Conservation (phyloP, 2,329 filamentous ascomycete species). For the Arthrobotrys megalospora region DNA sequence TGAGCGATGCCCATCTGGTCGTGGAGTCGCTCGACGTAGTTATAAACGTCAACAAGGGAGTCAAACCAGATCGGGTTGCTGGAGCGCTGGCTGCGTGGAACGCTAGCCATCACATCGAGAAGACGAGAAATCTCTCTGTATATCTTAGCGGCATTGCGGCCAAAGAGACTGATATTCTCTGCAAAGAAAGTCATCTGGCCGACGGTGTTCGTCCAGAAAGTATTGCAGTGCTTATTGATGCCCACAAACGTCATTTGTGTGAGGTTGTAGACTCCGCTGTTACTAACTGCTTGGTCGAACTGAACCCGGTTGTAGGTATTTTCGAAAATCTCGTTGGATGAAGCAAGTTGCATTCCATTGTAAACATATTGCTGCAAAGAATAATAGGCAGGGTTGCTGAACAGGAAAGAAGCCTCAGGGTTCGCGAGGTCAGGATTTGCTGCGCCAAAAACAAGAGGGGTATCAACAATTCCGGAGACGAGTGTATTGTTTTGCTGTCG, state of each 20-base stretch:
- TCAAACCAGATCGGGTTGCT: conserved; percentile 35
- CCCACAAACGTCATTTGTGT: conserved; percentile 43
- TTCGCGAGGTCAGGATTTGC: conserved; percentile 40
- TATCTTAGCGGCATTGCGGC: conserved; percentile 34
- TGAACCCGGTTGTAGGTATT: conserved; percentile 45
- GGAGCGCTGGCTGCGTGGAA: conserved; percentile 27
- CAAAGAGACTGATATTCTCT: conserved; percentile 54
- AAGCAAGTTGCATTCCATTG: conserved; percentile 54
- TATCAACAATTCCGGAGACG: conserved; percentile 34
- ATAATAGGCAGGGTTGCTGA: conserved; percentile 49
- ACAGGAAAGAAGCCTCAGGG: conserved; percentile 53
- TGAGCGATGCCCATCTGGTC: conserved; percentile 53
- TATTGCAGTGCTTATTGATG: conserved; percentile 43
- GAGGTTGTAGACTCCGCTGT: conserved; percentile 40
- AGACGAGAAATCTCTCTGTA: conserved; percentile 43
- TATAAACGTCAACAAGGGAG: conserved; percentile 49
- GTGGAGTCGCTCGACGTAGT: conserved; percentile 52
- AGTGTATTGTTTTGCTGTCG: conserved; percentile 27
- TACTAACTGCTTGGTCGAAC: conserved; percentile 42
- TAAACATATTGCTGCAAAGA: conserved; percentile 46
- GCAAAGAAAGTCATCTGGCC: conserved; percentile 57
- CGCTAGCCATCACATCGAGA: conserved; percentile 30
- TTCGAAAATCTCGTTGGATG: conserved; percentile 34
- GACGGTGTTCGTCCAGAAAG: conserved; percentile 53
- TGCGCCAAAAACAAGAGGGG: conserved; percentile 43